Evolutionary conservation across 352 stramenopile species (phyloP), one percentile per base, ranked within the genome.

Genomic region (Globisporangium okanoganense): DNA sequence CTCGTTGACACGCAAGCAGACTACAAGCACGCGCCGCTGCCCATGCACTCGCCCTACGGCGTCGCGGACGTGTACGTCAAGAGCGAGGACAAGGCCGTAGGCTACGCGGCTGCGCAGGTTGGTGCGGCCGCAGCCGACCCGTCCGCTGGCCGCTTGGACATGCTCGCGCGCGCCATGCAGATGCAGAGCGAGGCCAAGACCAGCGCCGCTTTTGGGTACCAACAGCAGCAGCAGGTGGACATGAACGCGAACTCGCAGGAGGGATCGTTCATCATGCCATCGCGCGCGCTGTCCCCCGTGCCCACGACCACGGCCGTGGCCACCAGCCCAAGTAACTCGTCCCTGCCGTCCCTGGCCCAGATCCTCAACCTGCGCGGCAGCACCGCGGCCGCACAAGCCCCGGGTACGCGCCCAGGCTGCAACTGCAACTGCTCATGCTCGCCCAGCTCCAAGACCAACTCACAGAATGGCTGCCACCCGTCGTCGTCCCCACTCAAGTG

Each of bases 281-380:
- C 58, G 7, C 47, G 49, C 14, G 44, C 47, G 24, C 7, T 63
- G 20, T 65, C 67, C 35, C n/a, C 53, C 53, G 60, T 65, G 51
- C 52, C 62, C 35, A 22, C 56, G 41, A n/a, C 53, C 18, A 40
- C 29, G 22, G 24, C 67, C 41, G 41, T 60, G 58, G 10, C 67
- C 16, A 41, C 56, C 13, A 65, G 57, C 41, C 80, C 79, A 36
- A 66, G 66, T 38, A 87, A 76, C 68, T 78, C 69, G 43, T 73
- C 82, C 22, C 61, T 92, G 53, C 82, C 82, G 31, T 87, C 82
- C 6, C 65, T 92, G 20, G 73, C 82, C 1, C 65, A 92, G 69
- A 92, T 92, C 57, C 58, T 92, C 49, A 82, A 92, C 56, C 69
- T 92, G 4, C 72, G 75, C n/a, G 79, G 76, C 0, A 63, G 50